phyloP scores from a whole-genome alignment of 345 rosid species.

The Brassica cretica region DNA sequence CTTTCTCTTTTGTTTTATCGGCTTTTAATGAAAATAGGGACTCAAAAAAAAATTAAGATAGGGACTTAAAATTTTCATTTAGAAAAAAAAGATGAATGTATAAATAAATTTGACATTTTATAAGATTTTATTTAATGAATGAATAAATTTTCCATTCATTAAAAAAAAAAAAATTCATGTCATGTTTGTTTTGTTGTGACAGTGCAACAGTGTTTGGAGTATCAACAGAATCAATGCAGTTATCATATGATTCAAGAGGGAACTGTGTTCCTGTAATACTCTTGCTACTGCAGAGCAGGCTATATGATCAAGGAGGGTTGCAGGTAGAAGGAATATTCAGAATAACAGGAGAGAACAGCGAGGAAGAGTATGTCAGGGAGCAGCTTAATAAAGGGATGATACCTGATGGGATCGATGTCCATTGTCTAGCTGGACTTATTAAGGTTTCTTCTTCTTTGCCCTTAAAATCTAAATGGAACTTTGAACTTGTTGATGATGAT shows the following conservation, averaged over 20 bases:
- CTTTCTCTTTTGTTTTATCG: not conserved
- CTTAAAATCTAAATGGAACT: not conserved
- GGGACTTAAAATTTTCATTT: too few species aligned
- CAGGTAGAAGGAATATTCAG: constrained; percentile 96
- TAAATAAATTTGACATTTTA: too few species aligned
- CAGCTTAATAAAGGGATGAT: constrained; percentile 77
- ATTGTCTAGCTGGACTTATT: constrained; percentile 93
- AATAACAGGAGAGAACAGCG: constrained; percentile 80
- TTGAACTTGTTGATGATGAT: not conserved
- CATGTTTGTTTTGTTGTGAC: constrained; percentile 29
- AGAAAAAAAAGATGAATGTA: too few species aligned
- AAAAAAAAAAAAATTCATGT: not conserved
- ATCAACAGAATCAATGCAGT: constrained; percentile 96
- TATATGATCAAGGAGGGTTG: constrained; percentile 84
- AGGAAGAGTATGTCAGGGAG: constrained; percentile 82
- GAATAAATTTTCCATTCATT: too few species aligned
- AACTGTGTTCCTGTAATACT: constrained; percentile 93
- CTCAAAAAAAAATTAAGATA: too few species aligned
- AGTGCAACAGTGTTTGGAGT: constrained; percentile 96
- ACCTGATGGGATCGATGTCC: constrained; percentile 82
- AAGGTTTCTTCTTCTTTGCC: constrained; percentile 37
- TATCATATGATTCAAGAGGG: constrained; percentile 88
- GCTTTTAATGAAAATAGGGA: not conserved
- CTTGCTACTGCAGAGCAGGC: constrained; percentile 75
- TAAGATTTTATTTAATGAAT: too few species aligned